Base-by-base conservation (phyloP, 2,329 filamentous ascomycete genomes). In the Colletotrichum eremochloae region DNA sequence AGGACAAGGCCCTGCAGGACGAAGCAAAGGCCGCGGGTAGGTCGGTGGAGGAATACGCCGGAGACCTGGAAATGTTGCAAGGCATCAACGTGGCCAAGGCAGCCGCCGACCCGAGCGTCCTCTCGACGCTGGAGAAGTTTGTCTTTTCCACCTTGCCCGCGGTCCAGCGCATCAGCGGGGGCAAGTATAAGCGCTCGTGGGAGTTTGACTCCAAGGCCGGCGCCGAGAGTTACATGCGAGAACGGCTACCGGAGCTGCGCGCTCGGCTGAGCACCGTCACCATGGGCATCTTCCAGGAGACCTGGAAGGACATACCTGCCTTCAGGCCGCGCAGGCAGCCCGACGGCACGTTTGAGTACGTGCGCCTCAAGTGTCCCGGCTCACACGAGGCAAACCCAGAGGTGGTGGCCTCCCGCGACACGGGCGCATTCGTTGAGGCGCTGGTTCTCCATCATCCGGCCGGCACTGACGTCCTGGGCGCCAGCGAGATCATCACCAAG, bases 61-160 rank as follows among this genome's bases (percentile, higher is more conserved):
- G 70, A 61, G 73, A 75, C 33, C 53, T 64, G 2, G 74, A 77
- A 50, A 64, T 46, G n/a, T 42, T 50, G 3, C 76, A 76, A 53
- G 74, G 73, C 36, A 72, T 74, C 48, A 76, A 76, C 48, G 61
- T 76, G 18, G 72, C 75, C 42, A 67, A 60, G 8, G 76, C 76
- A 1, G 76, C 75, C 5, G 18, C 46, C 6, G 56, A 67, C 15
- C 67, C 72, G 3, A 31, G 36, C 3, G 72, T 73, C 4, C 63
- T 75, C n/a, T 9, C 53, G 4, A 75, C 73, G 5, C 71, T 79
- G n/a, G 65, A 38, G 29, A 53, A 14, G 9, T 72, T 64, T 38
- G 53, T 72, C 64, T 67, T 72, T 18, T 60, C 50, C 2, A 64
- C 50, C 9, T 53, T 72, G 44, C 8, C 38, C 42, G 38, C 46